Base-by-base conservation (phyloP, 805 yeast genomes). In the Lipomyces kockii region DNA sequence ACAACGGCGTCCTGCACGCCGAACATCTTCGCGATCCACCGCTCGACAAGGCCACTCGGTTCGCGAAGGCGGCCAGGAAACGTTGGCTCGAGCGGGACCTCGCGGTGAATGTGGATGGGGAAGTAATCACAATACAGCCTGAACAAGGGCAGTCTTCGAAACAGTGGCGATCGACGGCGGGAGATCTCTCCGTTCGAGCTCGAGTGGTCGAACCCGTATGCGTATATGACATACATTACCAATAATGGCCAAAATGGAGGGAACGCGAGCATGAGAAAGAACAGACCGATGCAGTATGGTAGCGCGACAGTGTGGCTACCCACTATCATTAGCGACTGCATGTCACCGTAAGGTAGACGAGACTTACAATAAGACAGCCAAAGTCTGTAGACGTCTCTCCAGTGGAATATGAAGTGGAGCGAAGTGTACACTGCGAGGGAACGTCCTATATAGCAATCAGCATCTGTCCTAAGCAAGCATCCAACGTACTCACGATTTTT, bases 171-270 rank as follows among this genome's bases (percentile, higher is more conserved):
- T 55, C 83, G 81, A 51, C 96, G 78, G 62, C 83, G 78, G 1
- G 84, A 83, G 0, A 87, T 89, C 20, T 84, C 82, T 0, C 98
- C 98, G 72, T 89, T 88, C 12, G 87, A 85, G 0, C 92, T 91
- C 0, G 97, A 84, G 69, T 85, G 86, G 77, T 89, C 92, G 17
- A 81, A 67, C 20, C 80, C 52, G 53, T 59, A 61, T 72, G 86
- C 85, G 74, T 89, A 90, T 39, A 73, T 60, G 25, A 88, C 76
- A 76, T 94, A 95, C 0, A 91, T 82, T 4, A 89, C 75, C 5
- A 89, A 73, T 5, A 87, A 64, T 0, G 91, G 82, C 97, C 98
- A 92, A 55, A 87, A 80, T 17, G 81, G 71, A 0, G 89, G 89
- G 58, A 84, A 79, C 0, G 92, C 83, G 79, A 89, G 81, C 0